Conservation (phyloP, 768 basidiomycete genomes). For the Guyanaporus albipodus region DNA sequence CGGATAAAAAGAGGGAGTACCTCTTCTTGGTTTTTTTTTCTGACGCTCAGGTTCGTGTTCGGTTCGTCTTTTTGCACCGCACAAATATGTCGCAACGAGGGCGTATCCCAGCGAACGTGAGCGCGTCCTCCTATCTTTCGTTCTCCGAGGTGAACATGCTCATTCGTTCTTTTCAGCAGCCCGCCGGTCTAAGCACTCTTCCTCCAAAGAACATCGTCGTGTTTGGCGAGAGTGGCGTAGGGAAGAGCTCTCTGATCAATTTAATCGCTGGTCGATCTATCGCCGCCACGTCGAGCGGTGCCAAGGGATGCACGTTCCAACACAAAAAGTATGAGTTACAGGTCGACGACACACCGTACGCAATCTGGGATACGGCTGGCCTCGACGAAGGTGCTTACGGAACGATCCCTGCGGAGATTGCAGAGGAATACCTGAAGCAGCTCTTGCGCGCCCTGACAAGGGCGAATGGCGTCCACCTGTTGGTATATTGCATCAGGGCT, state of each 20-base stretch:
- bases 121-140: conserved; percentile 5
- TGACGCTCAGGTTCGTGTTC: conserved; percentile 10
- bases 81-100: conserved; percentile 25
- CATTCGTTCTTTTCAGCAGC: conserved; percentile 4
- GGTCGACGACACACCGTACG: conserved; percentile 22
- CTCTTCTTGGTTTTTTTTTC: conserved; percentile 1
- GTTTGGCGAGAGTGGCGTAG: conserved; percentile 30
- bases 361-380: conserved; percentile 38
- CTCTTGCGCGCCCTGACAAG: conserved; percentile 24
- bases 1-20: conserved; percentile 21
- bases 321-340: conserved; percentile 26
- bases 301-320: conserved; percentile 34
- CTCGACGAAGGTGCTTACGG: conserved; percentile 36
- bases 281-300: conserved; percentile 32
- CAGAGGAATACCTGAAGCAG: conserved; percentile 23
- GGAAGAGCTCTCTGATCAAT: conserved; percentile 44
- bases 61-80: conserved; percentile 12
- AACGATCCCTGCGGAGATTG: conserved; percentile 27
- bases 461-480: conserved; percentile 28
- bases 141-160: conserved; percentile 7
- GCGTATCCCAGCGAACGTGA: conserved; percentile 10
- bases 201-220: conserved; percentile 25
- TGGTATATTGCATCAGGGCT: conserved; percentile 34
- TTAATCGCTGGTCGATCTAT: conserved; percentile 38
- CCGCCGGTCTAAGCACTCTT: not conserved